Base-by-base conservation (phyloP, 371 early-diverging fungal genomes). In the Aphelidium insulamus region DNA sequence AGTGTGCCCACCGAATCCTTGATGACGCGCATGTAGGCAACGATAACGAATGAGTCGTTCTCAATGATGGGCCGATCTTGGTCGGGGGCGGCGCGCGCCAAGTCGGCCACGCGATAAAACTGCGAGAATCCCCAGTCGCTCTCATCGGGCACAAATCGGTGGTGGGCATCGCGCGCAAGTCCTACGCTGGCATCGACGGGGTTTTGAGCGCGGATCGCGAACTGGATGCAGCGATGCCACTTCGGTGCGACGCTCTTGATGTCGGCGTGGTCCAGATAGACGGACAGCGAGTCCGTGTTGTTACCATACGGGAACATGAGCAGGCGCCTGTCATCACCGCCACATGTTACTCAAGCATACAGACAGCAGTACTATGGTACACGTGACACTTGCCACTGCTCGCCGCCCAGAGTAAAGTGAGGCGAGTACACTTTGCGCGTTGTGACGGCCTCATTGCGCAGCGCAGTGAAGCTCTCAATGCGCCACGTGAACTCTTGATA, bases 81-180 rank as follows among this genome's bases (percentile, higher is more conserved):
- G 16, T 65, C 63, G 5, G 53, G 36, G 3, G 56, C 41, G 6
- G 43, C 46, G 16, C 33, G 34, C 12, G 52, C 38, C 27, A 83
- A 36, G 19, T 57, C 51, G 17, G 60, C 56, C 11, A 66, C 26
- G 15, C 77, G 73, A 21, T 65, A 45, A 37, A 82, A 73, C 33
- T 64, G 66, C 28, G 79, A 82, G 49, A 91, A 94, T 0, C 92
- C 92, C 92, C 92, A 91, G 53, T 94, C 95, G 1, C 77, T 50
- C 45, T 86, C 86, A 3, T 68, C 71, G 2, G 66, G 54, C 18
- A 59, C 63, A 48, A 80, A 94, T 33, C 95, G 66, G 51, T 90
- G 90, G 28, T 68, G 59, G 8, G 88, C 74, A 41, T 40, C 75
- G 30, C n/a, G 21, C 16, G 22, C 15, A 14, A 8, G 28, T 30